These are phyloP conservation scores for Rutstroemia sp. DNA, from an alignment of 2,329 filamentous ascomycete genomes.

Conservation along the genomic window DNA sequence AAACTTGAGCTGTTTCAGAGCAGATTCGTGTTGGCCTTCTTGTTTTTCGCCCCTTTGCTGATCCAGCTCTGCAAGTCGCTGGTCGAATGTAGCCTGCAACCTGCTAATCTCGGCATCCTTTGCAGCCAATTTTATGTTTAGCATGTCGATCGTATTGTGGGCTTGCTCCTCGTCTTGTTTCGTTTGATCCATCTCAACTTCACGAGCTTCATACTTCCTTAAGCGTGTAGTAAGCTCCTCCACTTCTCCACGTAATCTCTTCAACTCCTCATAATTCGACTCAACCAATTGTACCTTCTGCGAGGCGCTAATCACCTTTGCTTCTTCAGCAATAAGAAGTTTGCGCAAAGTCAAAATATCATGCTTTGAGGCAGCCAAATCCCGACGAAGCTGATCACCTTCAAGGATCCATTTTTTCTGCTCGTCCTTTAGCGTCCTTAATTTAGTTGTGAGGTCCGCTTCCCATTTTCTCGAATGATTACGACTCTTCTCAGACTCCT, in stretches of 20 bases:
- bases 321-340: constrained; percentile 61
- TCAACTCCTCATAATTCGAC: constrained; percentile 52
- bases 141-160: constrained; percentile 49
- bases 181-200: constrained; percentile 50
- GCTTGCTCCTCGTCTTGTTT: constrained; percentile 52
- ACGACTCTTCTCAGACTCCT: constrained; percentile 64
- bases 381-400: constrained; percentile 47
- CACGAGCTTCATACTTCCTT: constrained; percentile 55
- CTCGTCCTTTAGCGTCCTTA: constrained; percentile 60
- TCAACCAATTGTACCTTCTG: constrained; percentile 59
- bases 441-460: constrained; percentile 58
- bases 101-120: constrained; percentile 38
- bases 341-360: constrained; percentile 59
- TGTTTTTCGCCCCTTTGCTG: constrained; percentile 9
- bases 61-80: too few species aligned
- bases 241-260: constrained; percentile 51
- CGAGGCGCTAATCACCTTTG: constrained; percentile 55
- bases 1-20: constrained; percentile 11
- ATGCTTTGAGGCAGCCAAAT: constrained; percentile 48
- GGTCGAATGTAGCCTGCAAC: too few species aligned
- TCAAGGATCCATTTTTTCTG: constrained; percentile 57
- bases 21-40: constrained; percentile 3
- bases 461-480: constrained; percentile 74
- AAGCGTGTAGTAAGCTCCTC: constrained; percentile 53
- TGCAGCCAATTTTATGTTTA: constrained; percentile 49